Evolutionary conservation across 345 rosid species (phyloP).

Genomic region (Aethionema arabicum): DNA sequence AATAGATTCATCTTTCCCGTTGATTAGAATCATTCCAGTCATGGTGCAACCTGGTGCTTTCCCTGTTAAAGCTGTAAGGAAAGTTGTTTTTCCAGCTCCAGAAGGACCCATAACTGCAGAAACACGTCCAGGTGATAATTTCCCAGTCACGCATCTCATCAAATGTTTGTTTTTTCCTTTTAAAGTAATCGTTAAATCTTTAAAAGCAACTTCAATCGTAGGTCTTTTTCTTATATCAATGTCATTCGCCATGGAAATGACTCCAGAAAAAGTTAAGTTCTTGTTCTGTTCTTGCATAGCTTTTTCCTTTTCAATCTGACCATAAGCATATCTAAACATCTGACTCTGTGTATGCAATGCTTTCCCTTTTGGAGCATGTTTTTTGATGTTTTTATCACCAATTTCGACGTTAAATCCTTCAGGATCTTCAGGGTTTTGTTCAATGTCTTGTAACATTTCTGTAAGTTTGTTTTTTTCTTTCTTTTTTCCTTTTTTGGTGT

Average conservation of each 20-base stretch:
- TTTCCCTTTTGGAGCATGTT: slow-evolving; percentile 76
- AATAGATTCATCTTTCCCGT: slow-evolving; percentile 79
- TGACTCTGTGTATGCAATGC: slow-evolving; percentile 88
- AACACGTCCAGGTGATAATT: slow-evolving; percentile 82
- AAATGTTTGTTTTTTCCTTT: slow-evolving; percentile 82
- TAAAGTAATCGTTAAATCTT: slow-evolving; percentile 76
- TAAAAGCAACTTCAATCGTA: slow-evolving; percentile 74
- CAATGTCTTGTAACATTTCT: slow-evolving; percentile 76
- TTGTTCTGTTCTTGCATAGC: slow-evolving; percentile 82
- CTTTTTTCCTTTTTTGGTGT: slow-evolving; percentile 57
- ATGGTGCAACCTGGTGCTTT: slow-evolving; percentile 75
- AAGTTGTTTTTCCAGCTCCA: slow-evolving; percentile 98
- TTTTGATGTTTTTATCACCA: slow-evolving; percentile 70
- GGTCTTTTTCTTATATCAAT: slow-evolving; percentile 69
- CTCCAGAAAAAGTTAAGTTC: slow-evolving; percentile 89
- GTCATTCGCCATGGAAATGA: slow-evolving; percentile 78
- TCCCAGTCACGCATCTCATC: slow-evolving; percentile 85
- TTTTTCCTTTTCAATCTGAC: slow-evolving; percentile 90
- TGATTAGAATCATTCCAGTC: slow-evolving; percentile 73
- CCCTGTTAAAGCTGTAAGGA: slow-evolving; percentile 90
- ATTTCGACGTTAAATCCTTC: slow-evolving; percentile 77
- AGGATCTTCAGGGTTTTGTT: slow-evolving; percentile 61
- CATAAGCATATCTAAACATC: slow-evolving; percentile 91
- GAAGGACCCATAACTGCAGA: slow-evolving; percentile 99
- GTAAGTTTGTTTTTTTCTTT: slow-evolving; percentile 69